These are phyloP conservation scores for Cryptosporidium xiaoi DNA, from an alignment of 169 alveolate genomes.

Conservation along the genomic window DNA sequence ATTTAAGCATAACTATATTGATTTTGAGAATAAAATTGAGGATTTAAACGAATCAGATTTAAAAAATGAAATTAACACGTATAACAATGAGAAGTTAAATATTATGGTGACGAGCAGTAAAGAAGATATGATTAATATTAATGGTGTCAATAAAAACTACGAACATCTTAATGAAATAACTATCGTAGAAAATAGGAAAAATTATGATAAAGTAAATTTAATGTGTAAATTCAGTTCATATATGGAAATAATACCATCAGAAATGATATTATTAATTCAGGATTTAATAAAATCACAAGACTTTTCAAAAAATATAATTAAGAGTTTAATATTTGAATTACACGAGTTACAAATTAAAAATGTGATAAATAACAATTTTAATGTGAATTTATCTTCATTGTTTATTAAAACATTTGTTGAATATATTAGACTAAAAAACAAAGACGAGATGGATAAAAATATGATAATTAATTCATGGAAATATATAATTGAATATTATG, in stretches of 20 bases:
- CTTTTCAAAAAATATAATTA: not conserved
- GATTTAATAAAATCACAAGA: constrained; percentile 5
- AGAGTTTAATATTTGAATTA: constrained; percentile 3
- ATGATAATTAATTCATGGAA: constrained; percentile 15
- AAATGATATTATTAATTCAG: constrained; percentile 26
- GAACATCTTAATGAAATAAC: too few species aligned
- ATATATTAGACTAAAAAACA: not conserved
- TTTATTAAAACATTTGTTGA: constrained; percentile 14
- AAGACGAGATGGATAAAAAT: not conserved
- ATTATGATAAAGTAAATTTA: too few species aligned
- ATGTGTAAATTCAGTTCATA: not conserved
- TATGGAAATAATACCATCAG: constrained; percentile 35
- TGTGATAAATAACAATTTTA: too few species aligned
- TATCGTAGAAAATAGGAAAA: too few species aligned
- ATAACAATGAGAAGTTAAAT: too few species aligned
- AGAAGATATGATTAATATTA: too few species aligned
- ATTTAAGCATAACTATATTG: not conserved
- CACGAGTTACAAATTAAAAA: constrained; percentile 5
- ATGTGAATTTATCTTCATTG: not conserved
- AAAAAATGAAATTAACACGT: too few species aligned
- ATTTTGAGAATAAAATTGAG: too few species aligned
- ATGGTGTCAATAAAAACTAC: too few species aligned
- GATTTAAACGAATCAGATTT: too few species aligned
- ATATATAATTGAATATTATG: constrained; percentile 3
- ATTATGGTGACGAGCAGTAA: too few species aligned